Conservation (phyloP, 106 monocot genomes). For the Dendrobium nobile region DNA sequence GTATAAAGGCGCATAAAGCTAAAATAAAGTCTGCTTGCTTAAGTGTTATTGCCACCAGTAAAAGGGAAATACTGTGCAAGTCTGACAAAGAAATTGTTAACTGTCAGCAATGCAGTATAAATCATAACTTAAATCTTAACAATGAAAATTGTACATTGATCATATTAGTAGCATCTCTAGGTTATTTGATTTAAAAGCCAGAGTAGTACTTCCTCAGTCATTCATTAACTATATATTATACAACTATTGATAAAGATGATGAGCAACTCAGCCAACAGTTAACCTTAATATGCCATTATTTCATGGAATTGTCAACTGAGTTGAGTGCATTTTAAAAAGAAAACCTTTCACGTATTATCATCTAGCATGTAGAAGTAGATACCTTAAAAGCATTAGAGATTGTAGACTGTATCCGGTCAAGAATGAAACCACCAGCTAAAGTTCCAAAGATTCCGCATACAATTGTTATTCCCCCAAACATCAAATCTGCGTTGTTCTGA, state of each 20-base stretch:
- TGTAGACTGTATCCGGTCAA: slow-evolving; percentile 76
- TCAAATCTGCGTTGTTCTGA: slow-evolving; percentile 85
- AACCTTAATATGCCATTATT: neutral
- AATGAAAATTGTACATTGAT: neutral
- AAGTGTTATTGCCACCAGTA: neutral
- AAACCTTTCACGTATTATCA: neutral
- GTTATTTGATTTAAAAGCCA: neutral
- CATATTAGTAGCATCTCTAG: neutral
- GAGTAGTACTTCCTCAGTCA: neutral
- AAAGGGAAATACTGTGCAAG: neutral
- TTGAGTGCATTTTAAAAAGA: neutral
- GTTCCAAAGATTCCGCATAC: slow-evolving; percentile 95
- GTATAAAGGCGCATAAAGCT: neutral
- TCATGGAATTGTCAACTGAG: neutral
- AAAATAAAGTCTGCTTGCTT: neutral
- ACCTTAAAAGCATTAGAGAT: slow-evolving; percentile 99
- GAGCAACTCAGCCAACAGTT: neutral
- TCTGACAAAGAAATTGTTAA: neutral
- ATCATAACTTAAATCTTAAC: neutral
- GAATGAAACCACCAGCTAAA: slow-evolving; percentile 77
- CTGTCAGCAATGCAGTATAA: neutral
- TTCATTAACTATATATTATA: neutral
- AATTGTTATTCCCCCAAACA: slow-evolving; percentile 98
- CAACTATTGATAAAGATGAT: neutral
- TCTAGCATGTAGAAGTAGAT: slow-evolving; percentile 2